Conservation (phyloP, 108 stramenopile genomes). For the Pseudonitzschia pungens region DNA sequence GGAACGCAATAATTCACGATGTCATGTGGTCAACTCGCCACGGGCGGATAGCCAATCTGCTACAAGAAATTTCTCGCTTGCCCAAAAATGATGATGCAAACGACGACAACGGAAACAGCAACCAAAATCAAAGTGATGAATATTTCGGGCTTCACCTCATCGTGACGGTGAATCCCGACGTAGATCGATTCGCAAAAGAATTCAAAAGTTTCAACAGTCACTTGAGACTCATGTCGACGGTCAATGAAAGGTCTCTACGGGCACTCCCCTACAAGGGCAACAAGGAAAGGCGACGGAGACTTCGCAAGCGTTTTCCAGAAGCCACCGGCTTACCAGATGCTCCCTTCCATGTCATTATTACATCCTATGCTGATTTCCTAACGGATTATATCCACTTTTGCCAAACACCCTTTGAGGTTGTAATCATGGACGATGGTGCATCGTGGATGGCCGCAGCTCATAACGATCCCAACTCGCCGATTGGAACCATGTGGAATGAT, state of each 20-base stretch:
- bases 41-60: conserved; percentile 59
- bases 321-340: conserved; percentile 62
- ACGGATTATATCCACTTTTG: conserved; percentile 81
- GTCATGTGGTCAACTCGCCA: conserved; percentile 62
- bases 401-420: conserved; percentile 74
- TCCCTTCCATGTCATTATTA: conserved; percentile 75
- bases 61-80: conserved; percentile 45
- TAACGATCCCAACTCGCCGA: conserved; percentile 58
- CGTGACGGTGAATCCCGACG: conserved; percentile 59
- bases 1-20: conserved; percentile 78
- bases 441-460: conserved; percentile 76
- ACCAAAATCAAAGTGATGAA: neutral
- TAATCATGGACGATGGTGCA: conserved; percentile 77
- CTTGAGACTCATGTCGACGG: conserved; percentile 31
- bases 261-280: conserved; percentile 61
- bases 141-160: conserved; percentile 82
- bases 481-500: conserved; percentile 65
- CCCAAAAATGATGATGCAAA: neutral
- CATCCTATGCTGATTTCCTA: conserved; percentile 66
- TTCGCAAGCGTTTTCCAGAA: conserved; percentile 68
- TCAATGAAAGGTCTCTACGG: conserved; percentile 36
- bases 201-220: conserved; percentile 56
- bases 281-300: conserved; percentile 37
- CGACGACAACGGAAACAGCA: neutral
- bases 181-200: conserved; percentile 54